Evolutionary conservation across 805 yeast genomes (phyloP).

Genomic region (Candida ficus): DNA sequence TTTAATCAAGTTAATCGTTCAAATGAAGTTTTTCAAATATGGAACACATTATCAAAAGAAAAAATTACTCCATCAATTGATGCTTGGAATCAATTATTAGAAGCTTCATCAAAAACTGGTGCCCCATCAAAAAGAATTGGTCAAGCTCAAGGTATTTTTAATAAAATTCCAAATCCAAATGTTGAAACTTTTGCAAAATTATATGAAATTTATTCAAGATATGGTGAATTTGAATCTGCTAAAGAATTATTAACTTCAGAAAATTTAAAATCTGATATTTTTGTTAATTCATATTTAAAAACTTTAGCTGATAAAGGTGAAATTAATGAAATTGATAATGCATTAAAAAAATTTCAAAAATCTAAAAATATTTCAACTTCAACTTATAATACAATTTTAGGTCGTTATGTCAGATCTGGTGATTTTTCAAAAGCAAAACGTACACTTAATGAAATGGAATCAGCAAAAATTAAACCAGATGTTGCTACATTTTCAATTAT

Average conservation of each 20-base stretch:
- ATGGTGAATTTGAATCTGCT: constrained; percentile 35
- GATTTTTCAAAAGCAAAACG: constrained; percentile 42
- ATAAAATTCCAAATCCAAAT: constrained; percentile 35
- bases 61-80: constrained; percentile 38
- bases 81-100: constrained; percentile 57
- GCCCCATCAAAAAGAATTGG: constrained; percentile 25
- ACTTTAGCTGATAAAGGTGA: constrained; percentile 13
- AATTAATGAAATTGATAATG: constrained; percentile 10
- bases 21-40: constrained; percentile 37
- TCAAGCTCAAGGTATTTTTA: constrained; percentile 34
- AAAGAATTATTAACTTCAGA: constrained; percentile 32
- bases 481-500: constrained; percentile 58
- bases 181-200: constrained; percentile 44
- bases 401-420: constrained; percentile 33
- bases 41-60: constrained; percentile 42
- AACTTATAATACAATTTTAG: constrained; percentile 49
- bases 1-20: constrained; percentile 34
- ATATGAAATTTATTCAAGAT: constrained; percentile 43
- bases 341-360: constrained; percentile 6
- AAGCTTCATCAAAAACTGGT: constrained; percentile 34
- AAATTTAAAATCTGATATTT: constrained; percentile 30
- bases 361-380: constrained; percentile 39
- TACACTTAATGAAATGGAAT: constrained; percentile 42
- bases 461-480: constrained; percentile 43
- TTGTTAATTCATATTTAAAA: constrained; percentile 20